A percentile compares a stretch with the other conserved stretches of the same genome.
Evolutionary conservation across 805 yeast species (phyloP).

Genomic region (Wickerhamomyces bisporus): DNA sequence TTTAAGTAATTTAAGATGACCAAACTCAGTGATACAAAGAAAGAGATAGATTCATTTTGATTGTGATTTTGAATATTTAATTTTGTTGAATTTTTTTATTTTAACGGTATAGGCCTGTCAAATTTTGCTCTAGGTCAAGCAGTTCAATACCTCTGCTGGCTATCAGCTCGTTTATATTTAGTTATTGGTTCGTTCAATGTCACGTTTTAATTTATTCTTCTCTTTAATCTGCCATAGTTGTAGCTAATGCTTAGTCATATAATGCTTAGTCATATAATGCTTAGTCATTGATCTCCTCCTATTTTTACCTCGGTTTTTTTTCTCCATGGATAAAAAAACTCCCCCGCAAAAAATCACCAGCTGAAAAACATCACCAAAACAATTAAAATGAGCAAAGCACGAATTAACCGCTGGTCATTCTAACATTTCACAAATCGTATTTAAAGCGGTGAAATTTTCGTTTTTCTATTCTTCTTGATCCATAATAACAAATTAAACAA

Average conservation of each 20-base stretch:
- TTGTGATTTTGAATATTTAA: constrained; percentile 8
- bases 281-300: too few relatives aligned
- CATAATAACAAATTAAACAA: too few relatives aligned
- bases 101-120: constrained; percentile 11
- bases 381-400: constrained; percentile 44
- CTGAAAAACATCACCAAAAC: background rate
- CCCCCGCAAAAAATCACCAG: constrained; percentile 3
- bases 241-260: too few relatives aligned
- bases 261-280: too few relatives aligned
- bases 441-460: background rate
- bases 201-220: background rate
- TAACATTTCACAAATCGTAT: constrained; percentile 18
- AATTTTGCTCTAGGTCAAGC: constrained; percentile 25
- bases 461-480: too few relatives aligned
- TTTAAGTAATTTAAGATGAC: background rate
- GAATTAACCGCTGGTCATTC: constrained; percentile 55
- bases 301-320: background rate
- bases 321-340: background rate
- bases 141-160: constrained; percentile 28
- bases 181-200: constrained; percentile 18
- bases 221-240: background rate
- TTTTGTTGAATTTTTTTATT: constrained; percentile 10
- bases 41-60: background rate
- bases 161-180: constrained; percentile 24
- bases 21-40: background rate